Base-by-base conservation (phyloP, 23 red algal genomes). In the Gracilaria gracilis region DNA sequence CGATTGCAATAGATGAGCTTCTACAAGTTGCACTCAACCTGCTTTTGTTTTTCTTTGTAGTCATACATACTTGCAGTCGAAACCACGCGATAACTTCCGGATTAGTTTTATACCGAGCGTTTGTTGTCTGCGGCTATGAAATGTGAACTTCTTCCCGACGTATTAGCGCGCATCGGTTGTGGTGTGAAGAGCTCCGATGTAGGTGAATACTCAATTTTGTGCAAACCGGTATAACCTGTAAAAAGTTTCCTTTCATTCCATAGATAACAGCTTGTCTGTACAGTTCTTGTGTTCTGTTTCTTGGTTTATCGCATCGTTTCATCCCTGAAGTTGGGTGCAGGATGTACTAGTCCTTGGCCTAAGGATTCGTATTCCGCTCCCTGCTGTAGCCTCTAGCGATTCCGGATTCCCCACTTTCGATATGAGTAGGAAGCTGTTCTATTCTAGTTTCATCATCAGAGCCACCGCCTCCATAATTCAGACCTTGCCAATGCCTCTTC, bases 311-410 rank as follows among this genome's bases (percentile, higher is more conserved):
- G n/a, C n/a, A n/a, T n/a, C n/a, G n/a, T n/a, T n/a, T n/a, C n/a
- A n/a, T n/a, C n/a, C n/a, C n/a, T n/a, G n/a, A n/a, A n/a, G n/a
- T n/a, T n/a, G n/a, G n/a, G n/a, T n/a, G n/a, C n/a, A n/a, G n/a
- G n/a, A n/a, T n/a, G n/a, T n/a, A 69, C 28, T 36, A 38, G 1
- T 36, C 15, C 9, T 36, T 20, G 5, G 32, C 9, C 31, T 69
- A 17, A 19, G 32, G 31, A 69, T 37, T 69, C 64, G 31, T 1
- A 17, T 36, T 14, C 35, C 6, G 37, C 75, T 91, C 87, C 28
- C 76, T 72, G 27, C 66, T 37, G 80, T 94, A 94, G 17, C 70
- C 61, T 51, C 42, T 54, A 2, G 92, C 92, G 21, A 94, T 86
- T 67, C 92, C 92, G 66, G 44, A 79, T 28, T 82, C 65, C 23